These are phyloP conservation scores for Phytophthora fragariae DNA, from an alignment of 352 stramenopile genomes.

Conservation along the genomic window DNA sequence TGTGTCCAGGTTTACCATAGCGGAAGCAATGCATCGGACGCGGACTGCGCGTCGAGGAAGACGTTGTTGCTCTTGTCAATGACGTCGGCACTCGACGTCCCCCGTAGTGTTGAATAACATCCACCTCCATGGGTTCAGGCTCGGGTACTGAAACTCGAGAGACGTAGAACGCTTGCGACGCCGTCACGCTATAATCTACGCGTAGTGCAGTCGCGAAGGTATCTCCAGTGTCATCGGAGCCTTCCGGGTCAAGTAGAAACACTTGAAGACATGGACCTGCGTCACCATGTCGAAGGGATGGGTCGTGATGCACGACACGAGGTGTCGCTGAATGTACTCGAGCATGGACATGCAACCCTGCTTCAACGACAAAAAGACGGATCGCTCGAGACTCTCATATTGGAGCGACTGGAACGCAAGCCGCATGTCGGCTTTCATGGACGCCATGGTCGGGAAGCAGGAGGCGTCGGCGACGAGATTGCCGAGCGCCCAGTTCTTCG, in stretches of 20 bases:
- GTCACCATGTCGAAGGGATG: conserved; percentile 28
- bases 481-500: conserved; percentile 18
- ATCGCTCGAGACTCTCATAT: conserved; percentile 20
- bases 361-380: conserved; percentile 21
- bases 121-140: conserved; percentile 23
- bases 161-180: neutral
- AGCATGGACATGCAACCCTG: conserved; percentile 23
- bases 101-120: conserved; percentile 13
- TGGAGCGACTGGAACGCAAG: conserved; percentile 25
- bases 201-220: conserved; percentile 21
- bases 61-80: neutral
- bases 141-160: neutral
- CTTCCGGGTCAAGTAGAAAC: conserved; percentile 29
- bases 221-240: conserved; percentile 10
- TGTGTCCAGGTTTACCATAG: conserved; percentile 12
- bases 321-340: too few species aligned
- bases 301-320: too few species aligned
- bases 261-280: conserved; percentile 32
- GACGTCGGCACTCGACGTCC: neutral
- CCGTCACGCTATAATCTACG: conserved; percentile 27
- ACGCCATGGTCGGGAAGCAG: conserved; percentile 12
- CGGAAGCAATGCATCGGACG: conserved; percentile 13
- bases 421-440: conserved; percentile 11
- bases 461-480: conserved; percentile 15
- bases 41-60: too few species aligned